A percentile compares a stretch with the other conserved stretches of the same genome.
Evolutionary conservation across 495 filamentous ascomycete genomes (phyloP).

Genomic region (Astrothelium macrocarpum): DNA sequence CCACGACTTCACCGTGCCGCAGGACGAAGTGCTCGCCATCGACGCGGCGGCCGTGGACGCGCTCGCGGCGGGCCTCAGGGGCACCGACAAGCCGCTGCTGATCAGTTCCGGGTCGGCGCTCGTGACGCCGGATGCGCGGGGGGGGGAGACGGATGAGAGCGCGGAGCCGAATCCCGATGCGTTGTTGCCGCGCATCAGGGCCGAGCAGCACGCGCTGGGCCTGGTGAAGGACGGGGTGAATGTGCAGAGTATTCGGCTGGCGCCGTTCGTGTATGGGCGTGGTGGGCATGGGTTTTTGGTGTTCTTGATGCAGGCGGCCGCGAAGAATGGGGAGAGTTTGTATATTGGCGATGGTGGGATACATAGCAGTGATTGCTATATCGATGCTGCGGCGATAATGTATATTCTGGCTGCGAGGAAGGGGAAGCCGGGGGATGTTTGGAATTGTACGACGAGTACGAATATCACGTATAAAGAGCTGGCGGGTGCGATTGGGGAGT

Average conservation of each 20-base stretch:
- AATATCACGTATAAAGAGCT: conserved; percentile 26
- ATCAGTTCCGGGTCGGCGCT: conserved; percentile 29
- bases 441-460: conserved; percentile 25
- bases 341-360: conserved; percentile 20
- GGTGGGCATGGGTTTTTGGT: conserved; percentile 31
- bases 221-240: conserved; percentile 25
- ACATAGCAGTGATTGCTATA: conserved; percentile 30
- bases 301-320: conserved; percentile 21
- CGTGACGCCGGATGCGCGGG: conserved; percentile 25
- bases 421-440: conserved; percentile 25
- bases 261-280: conserved; percentile 36
- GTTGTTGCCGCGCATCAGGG: conserved; percentile 20
- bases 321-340: conserved; percentile 18
- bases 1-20: conserved; percentile 11
- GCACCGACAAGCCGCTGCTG: conserved; percentile 30
- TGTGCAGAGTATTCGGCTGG: conserved; percentile 30
- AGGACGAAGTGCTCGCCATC: conserved; percentile 14
- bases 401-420: conserved; percentile 33
- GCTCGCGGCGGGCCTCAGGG: conserved; percentile 28
- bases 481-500: conserved; percentile 25
- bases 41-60: conserved; percentile 31
- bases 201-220: conserved; percentile 24
- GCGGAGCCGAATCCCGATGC: too few relatives aligned
- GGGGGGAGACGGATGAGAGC: conserved; percentile 33
- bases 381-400: conserved; percentile 35